Evolutionary conservation across 805 yeast genomes (phyloP), one percentile per base, ranked within the genome.

Genomic region (Kodamaea neixiangensis): DNA sequence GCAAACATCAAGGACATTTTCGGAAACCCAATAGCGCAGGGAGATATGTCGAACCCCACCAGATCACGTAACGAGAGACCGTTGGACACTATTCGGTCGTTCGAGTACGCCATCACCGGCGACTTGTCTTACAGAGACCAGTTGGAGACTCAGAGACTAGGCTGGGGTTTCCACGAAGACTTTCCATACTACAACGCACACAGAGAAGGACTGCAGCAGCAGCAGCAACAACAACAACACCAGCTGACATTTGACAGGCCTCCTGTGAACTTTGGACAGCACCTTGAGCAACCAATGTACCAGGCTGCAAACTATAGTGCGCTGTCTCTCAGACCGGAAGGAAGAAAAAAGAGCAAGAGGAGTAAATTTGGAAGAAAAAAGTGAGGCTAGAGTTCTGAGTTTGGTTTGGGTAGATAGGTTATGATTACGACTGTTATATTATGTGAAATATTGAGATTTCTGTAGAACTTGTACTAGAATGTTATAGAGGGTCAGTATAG

Each of bases 61-160:
- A 81, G 99, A 62, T 72, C 87, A 17, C 82, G 99, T 69, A 93
- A 92, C 67, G 99, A 94, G 71, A 82, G 99, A 62, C 99, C 99
- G 3, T 74, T 94, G 61, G 99, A 96, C 68, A 94, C 99, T 1
- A 92, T 94, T 62, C 79, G 98, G 60, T 79, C 89, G 4, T 94
- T 94, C 69, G 98, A 94, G 74, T 94, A 86, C 65, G 85, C 97
- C 35, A 91, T 94, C 56, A 89, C 97, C 5, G 97, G 97, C 47
- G 99, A 94, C 68, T 72, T 78, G 51, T 69, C 81, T 10, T 86
- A 88, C 74, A 83, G 85, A 48, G 94, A 89, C 51, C 90, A 88
- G 60, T 76, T 90, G 61, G 97, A 92, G 69, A 78, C 92, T 3
- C 81, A 81, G 6, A 75, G 82, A 15, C 78, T 87, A 41, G 98